phyloP scores from a whole-genome alignment of 2,329 filamentous ascomycete species.

The Hortaea werneckii region DNA sequence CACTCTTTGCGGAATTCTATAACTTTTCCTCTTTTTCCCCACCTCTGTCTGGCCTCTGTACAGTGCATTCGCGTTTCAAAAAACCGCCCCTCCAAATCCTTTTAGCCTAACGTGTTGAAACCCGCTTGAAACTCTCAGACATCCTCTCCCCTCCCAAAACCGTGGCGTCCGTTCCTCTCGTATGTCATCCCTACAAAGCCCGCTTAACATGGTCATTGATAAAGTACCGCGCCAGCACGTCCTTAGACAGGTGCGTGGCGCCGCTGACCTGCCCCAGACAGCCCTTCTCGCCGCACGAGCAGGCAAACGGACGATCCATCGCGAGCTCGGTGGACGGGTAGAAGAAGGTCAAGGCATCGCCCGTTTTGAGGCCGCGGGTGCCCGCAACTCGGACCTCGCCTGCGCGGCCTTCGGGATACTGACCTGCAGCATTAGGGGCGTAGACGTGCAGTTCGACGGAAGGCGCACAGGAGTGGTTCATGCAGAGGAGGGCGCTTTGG shows the following conservation, averaged over 20 bases:
- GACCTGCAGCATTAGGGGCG: constrained; percentile 13
- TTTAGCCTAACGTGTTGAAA: too few relatives aligned
- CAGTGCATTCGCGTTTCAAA: too few relatives aligned
- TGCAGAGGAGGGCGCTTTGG: constrained; percentile 46
- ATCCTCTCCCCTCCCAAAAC: neutral
- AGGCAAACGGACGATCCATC: constrained; percentile 37
- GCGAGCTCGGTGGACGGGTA: constrained; percentile 41
- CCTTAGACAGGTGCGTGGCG: constrained; percentile 26
- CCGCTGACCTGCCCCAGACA: constrained; percentile 33
- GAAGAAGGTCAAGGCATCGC: constrained; percentile 38
- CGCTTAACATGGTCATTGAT: constrained; percentile 31
- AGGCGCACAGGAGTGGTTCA: constrained; percentile 46
- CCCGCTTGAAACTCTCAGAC: too few relatives aligned
- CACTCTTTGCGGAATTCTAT: too few relatives aligned
- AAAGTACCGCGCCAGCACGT: constrained; percentile 29
- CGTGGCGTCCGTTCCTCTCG: neutral
- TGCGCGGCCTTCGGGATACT: constrained; percentile 11
- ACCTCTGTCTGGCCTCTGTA: too few relatives aligned
- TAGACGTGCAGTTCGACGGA: constrained; percentile 44
- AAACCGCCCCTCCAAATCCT: too few relatives aligned
- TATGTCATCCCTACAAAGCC: neutral
- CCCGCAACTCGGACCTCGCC: constrained; percentile 16
- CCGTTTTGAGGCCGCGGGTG: constrained; percentile 27
- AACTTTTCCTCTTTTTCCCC: too few relatives aligned
- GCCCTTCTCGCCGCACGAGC: constrained; percentile 28